A percentile compares a stretch with the other conserved stretches of the same genome.
Conservation (phyloP, 306 rosid species). For the Malus sieversii region DNA sequence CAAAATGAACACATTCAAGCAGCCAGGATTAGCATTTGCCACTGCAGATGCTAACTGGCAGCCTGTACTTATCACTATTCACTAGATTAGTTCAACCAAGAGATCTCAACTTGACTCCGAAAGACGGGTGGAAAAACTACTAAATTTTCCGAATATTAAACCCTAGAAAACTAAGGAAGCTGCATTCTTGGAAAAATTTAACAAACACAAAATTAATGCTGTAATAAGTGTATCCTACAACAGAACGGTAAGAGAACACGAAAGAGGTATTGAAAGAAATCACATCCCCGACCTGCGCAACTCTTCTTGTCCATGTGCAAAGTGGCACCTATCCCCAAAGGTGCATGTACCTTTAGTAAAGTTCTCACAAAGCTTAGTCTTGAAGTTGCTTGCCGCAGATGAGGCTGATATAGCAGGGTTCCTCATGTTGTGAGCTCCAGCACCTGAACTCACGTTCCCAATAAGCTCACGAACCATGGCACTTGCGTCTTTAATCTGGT, state of each 20-base stretch:
- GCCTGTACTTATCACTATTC: neutral
- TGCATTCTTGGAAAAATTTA: neutral
- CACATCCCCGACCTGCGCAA: slow-evolving; percentile 51
- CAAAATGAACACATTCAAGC: neutral
- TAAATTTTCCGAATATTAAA: neutral
- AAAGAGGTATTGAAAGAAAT: neutral
- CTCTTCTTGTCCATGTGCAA: slow-evolving; percentile 73
- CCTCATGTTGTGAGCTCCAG: slow-evolving; percentile 41
- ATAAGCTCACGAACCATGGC: slow-evolving; percentile 82
- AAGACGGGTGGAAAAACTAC: neutral
- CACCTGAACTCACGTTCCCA: slow-evolving; percentile 43
- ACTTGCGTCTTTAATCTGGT: slow-evolving; percentile 73
- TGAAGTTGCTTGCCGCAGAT: slow-evolving; percentile 40
- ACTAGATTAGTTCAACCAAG: neutral
- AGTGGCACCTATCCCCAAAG: slow-evolving; percentile 82
- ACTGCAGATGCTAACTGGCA: neutral
- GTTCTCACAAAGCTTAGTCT: slow-evolving; percentile 74
- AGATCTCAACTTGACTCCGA: neutral
- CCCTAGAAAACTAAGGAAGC: neutral
- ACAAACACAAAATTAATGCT: slow-evolving; percentile 5
- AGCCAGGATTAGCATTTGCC: neutral
- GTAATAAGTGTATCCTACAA: slow-evolving; percentile 2
- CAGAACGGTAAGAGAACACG: neutral
- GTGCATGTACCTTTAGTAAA: slow-evolving; percentile 70
- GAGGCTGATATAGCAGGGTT: slow-evolving; percentile 20